Percentiles rank a stretch among this genome's conserved stretches.
Evolutionary conservation across 495 filamentous ascomycete species (phyloP).

Genomic region (Halenospora varia): DNA sequence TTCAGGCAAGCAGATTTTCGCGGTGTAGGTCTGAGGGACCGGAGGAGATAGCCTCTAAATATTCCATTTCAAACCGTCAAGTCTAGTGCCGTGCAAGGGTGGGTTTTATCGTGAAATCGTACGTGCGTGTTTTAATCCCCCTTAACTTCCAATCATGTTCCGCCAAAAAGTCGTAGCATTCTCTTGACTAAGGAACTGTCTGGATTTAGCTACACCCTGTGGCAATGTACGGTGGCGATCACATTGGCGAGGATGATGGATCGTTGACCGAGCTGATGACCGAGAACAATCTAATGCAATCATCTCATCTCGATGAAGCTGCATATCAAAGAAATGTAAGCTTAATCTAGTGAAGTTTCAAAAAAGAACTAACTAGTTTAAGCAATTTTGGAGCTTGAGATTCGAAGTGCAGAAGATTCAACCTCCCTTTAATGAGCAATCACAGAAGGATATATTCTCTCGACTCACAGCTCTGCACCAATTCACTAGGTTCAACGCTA

Average conservation of each 20-base stretch:
- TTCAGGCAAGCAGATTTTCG: too few species aligned
- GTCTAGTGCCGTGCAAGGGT: too few species aligned
- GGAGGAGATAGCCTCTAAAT: too few species aligned
- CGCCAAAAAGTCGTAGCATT: too few species aligned
- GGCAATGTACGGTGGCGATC: not conserved
- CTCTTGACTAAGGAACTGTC: not conserved
- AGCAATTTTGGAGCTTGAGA: slow-evolving; percentile 2
- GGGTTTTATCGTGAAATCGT: too few species aligned
- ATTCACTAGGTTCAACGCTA: not conserved
- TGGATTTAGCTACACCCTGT: not conserved
- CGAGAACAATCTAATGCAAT: not conserved
- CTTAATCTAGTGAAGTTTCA: not conserved
- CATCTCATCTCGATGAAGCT: not conserved
- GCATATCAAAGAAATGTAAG: slow-evolving; percentile 1
- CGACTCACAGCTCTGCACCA: not conserved
- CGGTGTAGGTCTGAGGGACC: too few species aligned
- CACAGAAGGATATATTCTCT: not conserved
- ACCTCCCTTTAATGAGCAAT: not conserved
- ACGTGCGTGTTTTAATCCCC: too few species aligned
- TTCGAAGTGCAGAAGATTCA: not conserved
- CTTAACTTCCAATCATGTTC: too few species aligned
- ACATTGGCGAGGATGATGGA: not conserved
- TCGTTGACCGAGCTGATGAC: not conserved
- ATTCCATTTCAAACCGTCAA: too few species aligned
- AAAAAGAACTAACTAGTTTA: slow-evolving; percentile 1